Conservation (phyloP, 441 rosid genomes). For the Croton setiger region DNA sequence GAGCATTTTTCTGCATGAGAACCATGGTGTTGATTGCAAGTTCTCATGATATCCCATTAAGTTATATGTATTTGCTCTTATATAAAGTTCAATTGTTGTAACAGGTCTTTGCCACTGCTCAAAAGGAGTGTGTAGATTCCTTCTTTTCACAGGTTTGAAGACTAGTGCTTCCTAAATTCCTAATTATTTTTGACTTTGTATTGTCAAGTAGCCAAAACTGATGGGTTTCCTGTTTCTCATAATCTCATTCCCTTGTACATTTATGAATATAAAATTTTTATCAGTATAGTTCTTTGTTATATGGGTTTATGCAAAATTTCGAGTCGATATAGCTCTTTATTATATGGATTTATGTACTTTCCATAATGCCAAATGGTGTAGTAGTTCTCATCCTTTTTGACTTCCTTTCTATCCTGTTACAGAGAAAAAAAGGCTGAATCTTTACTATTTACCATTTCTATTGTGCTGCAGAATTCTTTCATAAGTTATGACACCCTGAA, state of each 20-base stretch:
- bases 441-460: slow-evolving; percentile 20
- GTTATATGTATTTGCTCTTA: slow-evolving; percentile 14
- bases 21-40: too few relatives aligned
- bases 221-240: slow-evolving; percentile 9
- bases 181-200: slow-evolving; percentile 11
- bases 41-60: slow-evolving; percentile 5
- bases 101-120: slow-evolving; percentile 89
- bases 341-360: too few relatives aligned
- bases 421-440: not conserved
- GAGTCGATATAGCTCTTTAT: too few relatives aligned
- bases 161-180: not conserved
- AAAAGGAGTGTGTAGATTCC: slow-evolving; percentile 90
- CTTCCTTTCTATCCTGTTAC: not conserved
- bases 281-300: too few relatives aligned
- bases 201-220: slow-evolving; percentile 8
- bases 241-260: slow-evolving; percentile 8
- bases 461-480: slow-evolving; percentile 73
- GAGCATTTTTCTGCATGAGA: too few relatives aligned
- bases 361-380: not conserved
- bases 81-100: slow-evolving; percentile 19
- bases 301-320: too few relatives aligned
- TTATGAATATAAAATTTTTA: too few relatives aligned
- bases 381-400: not conserved
- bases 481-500: slow-evolving; percentile 70
- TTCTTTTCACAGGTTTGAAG: slow-evolving; percentile 86